These are phyloP conservation scores for Lathyrus aphaca DNA, from an alignment of 306 rosid species.

Conservation along the genomic window DNA sequence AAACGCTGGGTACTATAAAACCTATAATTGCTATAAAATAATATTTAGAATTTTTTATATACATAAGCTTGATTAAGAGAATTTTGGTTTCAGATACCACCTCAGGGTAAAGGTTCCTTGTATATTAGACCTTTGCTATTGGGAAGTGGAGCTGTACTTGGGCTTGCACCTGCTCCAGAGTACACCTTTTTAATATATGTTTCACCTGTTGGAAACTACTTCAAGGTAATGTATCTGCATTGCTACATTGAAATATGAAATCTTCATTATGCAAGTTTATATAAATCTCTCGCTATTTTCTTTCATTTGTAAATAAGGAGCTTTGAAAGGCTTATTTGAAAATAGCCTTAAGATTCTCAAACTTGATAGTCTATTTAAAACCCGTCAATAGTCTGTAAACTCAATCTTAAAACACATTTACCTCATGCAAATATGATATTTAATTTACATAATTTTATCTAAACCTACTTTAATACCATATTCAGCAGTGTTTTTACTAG, in stretches of 20 bases:
- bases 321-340: slow-evolving; percentile 12
- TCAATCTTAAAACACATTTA: not conserved
- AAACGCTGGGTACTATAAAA: slow-evolving; percentile 73
- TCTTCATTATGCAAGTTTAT: slow-evolving; percentile 19
- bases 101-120: slow-evolving; percentile 89
- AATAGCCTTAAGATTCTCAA: slow-evolving; percentile 22
- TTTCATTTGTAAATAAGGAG: slow-evolving; percentile 14
- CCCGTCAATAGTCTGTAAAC: not conserved
- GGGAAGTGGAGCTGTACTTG: slow-evolving; percentile 98
- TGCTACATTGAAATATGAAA: slow-evolving; percentile 8
- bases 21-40: not conserved
- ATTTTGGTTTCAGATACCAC: slow-evolving; percentile 76
- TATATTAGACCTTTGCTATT: slow-evolving; percentile 92
- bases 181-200: slow-evolving; percentile 90
- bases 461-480: not conserved
- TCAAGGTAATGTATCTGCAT: slow-evolving; percentile 62
- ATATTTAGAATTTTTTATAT: slow-evolving; percentile 7
- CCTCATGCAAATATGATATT: slow-evolving; percentile 10
- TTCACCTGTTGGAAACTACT: slow-evolving; percentile 98
- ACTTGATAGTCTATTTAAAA: not conserved
- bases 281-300: slow-evolving; percentile 17
- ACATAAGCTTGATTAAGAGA: slow-evolving; percentile 24
- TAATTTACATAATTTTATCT: not conserved
- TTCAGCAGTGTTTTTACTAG: not conserved
- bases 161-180: slow-evolving; percentile 97